These are phyloP conservation scores for Boletellus sp. DNA, from an alignment of 768 basidiomycete genomes.

Conservation along the genomic window DNA sequence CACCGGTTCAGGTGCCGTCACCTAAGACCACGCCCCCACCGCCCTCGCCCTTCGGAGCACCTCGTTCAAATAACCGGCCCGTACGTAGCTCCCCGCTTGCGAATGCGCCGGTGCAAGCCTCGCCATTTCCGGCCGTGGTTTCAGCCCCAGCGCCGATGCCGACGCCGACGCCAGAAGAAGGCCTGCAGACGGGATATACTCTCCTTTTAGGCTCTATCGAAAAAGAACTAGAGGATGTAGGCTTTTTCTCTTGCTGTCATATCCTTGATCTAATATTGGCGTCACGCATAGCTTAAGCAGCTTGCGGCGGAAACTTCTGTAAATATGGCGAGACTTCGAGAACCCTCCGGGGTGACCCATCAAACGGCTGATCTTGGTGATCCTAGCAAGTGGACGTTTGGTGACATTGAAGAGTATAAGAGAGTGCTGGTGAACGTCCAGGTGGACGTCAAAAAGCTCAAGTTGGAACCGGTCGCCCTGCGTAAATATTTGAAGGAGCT, in stretches of 20 bases:
- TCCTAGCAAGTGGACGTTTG: conserved; percentile 49
- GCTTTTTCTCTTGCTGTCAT: conserved; percentile 22
- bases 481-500: conserved; percentile 49
- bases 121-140: too few species aligned
- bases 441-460: conserved; percentile 49
- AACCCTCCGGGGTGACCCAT: conserved; percentile 36
- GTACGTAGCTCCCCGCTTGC: conserved; percentile 77
- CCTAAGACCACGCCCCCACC: conserved; percentile 16
- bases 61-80: conserved; percentile 53
- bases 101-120: conserved; percentile 28
- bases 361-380: conserved; percentile 45
- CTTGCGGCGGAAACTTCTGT: conserved; percentile 38
- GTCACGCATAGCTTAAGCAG: conserved; percentile 38
- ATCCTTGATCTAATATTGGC: not conserved
- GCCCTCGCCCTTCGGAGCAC: conserved; percentile 43
- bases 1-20: conserved; percentile 9
- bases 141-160: conserved; percentile 7
- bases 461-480: conserved; percentile 39
- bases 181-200: conserved; percentile 66
- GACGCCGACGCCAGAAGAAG: conserved; percentile 41
- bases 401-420: conserved; percentile 51
- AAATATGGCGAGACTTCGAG: conserved; percentile 35
- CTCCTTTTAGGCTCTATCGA: conserved; percentile 44
- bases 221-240: conserved; percentile 58
- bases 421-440: conserved; percentile 35